These are phyloP conservation scores for Rubus idaeus DNA, from an alignment of 306 rosid genomes.

Conservation along the genomic window DNA sequence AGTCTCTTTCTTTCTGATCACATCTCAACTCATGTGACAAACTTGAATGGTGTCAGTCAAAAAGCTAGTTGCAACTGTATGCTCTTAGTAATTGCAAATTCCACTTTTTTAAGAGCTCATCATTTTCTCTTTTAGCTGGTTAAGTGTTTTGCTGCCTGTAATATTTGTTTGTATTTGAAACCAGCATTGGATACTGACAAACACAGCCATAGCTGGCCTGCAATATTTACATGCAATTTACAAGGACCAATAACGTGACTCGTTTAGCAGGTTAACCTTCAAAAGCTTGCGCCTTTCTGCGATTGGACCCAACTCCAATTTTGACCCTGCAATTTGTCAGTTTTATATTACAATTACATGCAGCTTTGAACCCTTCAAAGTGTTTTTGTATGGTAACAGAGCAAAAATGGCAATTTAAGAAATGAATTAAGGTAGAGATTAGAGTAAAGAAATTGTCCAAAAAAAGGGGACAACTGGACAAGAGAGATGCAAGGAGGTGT, in stretches of 20 bases:
- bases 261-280: background rate
- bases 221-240: background rate
- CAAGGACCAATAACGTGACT: background rate
- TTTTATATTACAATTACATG: background rate
- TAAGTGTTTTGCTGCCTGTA: background rate
- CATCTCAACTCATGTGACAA: conserved; percentile 1
- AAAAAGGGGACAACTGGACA: background rate
- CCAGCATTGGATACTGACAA: conserved; percentile 6
- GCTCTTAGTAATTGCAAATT: background rate
- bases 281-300: background rate
- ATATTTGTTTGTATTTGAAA: background rate
- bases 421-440: background rate
- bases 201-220: conserved; percentile 3
- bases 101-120: background rate
- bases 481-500: background rate
- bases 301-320: background rate
- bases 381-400: background rate
- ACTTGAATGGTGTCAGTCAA: conserved; percentile 6
- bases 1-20: too few species aligned
- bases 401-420: background rate
- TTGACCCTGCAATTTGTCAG: background rate
- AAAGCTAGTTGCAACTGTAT: background rate
- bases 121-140: background rate
- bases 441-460: background rate
- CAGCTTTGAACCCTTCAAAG: background rate